Evolutionary conservation across 2,329 filamentous ascomycete genomes (phyloP).

Genomic region (Colletotrichum sp.): DNA sequence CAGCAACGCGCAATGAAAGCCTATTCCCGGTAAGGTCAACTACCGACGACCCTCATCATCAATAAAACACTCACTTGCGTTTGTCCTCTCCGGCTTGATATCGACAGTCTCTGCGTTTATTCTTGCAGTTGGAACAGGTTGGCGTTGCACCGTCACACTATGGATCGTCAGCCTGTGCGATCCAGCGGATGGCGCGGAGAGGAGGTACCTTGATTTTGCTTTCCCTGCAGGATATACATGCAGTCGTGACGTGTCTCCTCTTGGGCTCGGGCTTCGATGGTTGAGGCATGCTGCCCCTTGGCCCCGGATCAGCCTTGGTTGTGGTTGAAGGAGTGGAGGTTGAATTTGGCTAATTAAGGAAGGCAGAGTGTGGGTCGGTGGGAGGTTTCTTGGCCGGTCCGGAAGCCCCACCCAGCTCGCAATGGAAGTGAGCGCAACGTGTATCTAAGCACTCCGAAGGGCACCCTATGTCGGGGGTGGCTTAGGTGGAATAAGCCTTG

Average conservation of each 20-base stretch:
- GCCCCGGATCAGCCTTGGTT: background rate
- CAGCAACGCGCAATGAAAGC: slow-evolving; percentile 6
- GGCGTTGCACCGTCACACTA: slow-evolving; percentile 9
- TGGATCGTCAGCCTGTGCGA: background rate
- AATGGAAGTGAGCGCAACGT: no score
- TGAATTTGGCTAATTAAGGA: background rate
- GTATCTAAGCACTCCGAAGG: background rate
- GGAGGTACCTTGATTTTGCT: slow-evolving; percentile 47
- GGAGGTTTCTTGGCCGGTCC: background rate
- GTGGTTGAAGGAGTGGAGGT: background rate
- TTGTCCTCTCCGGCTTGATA: slow-evolving; percentile 11
- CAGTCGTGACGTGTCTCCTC: slow-evolving; percentile 47
- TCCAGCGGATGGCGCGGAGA: no score
- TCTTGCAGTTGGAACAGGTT: slow-evolving; percentile 1
- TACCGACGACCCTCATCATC: background rate
- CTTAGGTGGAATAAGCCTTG: background rate
- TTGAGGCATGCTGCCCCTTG: background rate
- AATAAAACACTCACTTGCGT: background rate
- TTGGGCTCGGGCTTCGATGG: background rate
- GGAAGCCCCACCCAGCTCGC: background rate
- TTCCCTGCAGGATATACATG: slow-evolving; percentile 47
- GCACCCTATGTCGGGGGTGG: background rate
- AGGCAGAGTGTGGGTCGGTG: background rate
- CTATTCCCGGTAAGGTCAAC: background rate
- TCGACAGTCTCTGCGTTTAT: background rate